Evolutionary conservation across 2,329 filamentous ascomycete genomes (phyloP).

Genomic region (Botryotinia globosa): DNA sequence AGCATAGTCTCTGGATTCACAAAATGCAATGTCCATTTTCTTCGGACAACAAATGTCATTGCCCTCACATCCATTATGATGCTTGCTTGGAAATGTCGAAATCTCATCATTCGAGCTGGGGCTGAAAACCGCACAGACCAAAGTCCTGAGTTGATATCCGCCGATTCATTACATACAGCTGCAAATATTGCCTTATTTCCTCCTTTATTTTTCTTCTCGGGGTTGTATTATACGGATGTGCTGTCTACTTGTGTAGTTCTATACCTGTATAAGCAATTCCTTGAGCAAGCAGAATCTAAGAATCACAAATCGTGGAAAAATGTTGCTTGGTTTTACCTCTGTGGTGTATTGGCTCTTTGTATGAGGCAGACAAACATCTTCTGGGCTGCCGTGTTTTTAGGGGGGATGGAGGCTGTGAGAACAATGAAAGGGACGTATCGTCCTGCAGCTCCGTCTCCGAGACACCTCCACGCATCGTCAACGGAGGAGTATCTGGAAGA

Average conservation of each 20-base stretch:
- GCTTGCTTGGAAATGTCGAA: slow-evolving; percentile 33
- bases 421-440: slow-evolving; percentile 43
- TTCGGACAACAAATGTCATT: slow-evolving; percentile 51
- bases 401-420: slow-evolving; percentile 56
- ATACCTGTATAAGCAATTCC: slow-evolving; percentile 59
- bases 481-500: slow-evolving; percentile 48
- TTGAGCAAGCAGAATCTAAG: slow-evolving; percentile 38
- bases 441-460: neutral
- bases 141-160: slow-evolving; percentile 16
- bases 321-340: slow-evolving; percentile 41
- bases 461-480: neutral
- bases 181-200: slow-evolving; percentile 84
- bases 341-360: slow-evolving; percentile 65
- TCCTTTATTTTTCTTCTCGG: slow-evolving; percentile 92
- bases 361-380: slow-evolving; percentile 97
- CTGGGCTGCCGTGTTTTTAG: slow-evolving; percentile 81
- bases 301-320: neutral
- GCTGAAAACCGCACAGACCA: neutral
- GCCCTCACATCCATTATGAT: slow-evolving; percentile 44
- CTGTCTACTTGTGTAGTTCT: slow-evolving; percentile 76
- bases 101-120: slow-evolving; percentile 24
- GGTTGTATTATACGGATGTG: slow-evolving; percentile 91
- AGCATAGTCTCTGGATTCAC: slow-evolving; percentile 42
- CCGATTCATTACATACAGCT: slow-evolving; percentile 53
- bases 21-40: slow-evolving; percentile 43